These are phyloP conservation scores for Psidium friedrichsthalianum DNA, from an alignment of 345 rosid species.

Conservation along the genomic window DNA sequence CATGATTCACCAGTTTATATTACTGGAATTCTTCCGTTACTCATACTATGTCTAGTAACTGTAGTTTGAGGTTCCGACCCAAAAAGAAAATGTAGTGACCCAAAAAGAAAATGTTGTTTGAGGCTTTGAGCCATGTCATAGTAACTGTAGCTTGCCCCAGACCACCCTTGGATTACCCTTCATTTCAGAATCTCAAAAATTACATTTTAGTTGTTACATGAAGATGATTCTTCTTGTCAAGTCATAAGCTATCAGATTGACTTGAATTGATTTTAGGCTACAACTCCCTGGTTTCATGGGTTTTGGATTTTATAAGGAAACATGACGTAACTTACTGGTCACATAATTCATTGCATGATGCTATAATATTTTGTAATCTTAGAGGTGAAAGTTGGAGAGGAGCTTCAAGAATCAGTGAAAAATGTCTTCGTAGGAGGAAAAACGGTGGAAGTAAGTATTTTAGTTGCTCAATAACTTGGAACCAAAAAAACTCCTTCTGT, in stretches of 20 bases:
- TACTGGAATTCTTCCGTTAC: background rate
- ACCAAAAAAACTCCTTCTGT: background rate
- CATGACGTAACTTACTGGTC: background rate
- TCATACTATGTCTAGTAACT: background rate
- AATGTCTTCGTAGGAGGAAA: constrained; percentile 68
- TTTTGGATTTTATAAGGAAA: background rate
- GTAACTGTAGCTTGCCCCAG: background rate
- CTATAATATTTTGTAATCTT: background rate
- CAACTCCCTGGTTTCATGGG: background rate
- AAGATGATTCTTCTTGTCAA: background rate
- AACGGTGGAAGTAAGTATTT: constrained; percentile 63
- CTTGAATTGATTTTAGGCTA: background rate
- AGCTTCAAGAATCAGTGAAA: constrained; percentile 59
- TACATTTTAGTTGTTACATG: background rate
- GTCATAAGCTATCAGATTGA: background rate
- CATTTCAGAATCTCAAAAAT: background rate
- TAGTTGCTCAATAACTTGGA: background rate
- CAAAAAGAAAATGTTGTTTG: background rate
- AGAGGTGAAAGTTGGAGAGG: constrained; percentile 65
- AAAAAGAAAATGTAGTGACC: background rate
- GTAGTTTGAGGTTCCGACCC: background rate
- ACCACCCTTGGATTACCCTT: background rate
- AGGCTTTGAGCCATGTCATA: background rate
- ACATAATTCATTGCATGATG: background rate
- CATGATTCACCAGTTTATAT: background rate